Evolutionary conservation across 768 basidiomycete species (phyloP).

Genomic region (Macrolepiota fuliginosa): DNA sequence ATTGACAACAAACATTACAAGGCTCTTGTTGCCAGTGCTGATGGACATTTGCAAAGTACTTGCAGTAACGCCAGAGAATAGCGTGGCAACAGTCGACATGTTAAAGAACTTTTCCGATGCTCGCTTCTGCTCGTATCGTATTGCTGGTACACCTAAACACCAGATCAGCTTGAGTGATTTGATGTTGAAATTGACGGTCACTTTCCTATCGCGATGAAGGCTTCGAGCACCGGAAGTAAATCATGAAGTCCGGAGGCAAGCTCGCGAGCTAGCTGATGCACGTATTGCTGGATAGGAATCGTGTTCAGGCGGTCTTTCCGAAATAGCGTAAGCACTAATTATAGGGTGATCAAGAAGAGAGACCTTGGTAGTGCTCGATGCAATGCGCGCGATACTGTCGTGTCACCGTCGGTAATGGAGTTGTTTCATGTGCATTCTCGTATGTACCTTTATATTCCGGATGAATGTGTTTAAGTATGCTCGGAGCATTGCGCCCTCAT

Average conservation of each 20-base stretch:
- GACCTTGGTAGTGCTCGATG: background rate
- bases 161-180: background rate
- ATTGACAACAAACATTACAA: background rate
- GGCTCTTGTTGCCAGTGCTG: background rate
- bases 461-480: background rate
- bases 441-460: background rate
- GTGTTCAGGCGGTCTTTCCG: constrained; percentile 6
- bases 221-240: background rate
- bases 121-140: constrained; percentile 8
- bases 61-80: constrained; percentile 7
- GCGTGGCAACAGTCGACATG: constrained; percentile 7
- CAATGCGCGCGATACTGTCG: constrained; percentile 7
- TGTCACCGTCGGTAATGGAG: background rate
- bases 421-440: background rate
- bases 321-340: background rate
- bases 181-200: background rate
- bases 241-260: background rate
- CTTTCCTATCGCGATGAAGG: constrained; percentile 6
- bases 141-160: constrained; percentile 2
- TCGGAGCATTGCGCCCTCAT: background rate
- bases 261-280: constrained; percentile 5
- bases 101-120: background rate
- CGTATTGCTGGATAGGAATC: constrained; percentile 4
- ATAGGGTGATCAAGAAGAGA: no score
- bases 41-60: constrained; percentile 4